phyloP scores from a whole-genome alignment of 2,329 filamentous ascomycete species.

The Emericellopsis atlantica region DNA sequence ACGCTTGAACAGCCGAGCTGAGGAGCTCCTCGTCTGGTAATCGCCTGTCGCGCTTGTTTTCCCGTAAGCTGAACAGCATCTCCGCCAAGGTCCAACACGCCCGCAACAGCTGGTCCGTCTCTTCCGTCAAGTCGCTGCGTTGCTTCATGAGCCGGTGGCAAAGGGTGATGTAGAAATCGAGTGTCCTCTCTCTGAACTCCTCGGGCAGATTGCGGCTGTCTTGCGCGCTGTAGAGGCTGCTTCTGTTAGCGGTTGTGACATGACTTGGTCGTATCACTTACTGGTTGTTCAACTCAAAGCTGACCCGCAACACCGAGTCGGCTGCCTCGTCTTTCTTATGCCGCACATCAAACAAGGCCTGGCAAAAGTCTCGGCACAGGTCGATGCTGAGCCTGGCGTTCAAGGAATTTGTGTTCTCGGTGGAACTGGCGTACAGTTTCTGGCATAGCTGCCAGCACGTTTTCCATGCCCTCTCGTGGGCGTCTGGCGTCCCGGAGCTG shows the following conservation, averaged over 20 bases:
- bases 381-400: slow-evolving; percentile 68
- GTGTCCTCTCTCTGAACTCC: slow-evolving; percentile 73
- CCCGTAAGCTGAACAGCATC: slow-evolving; percentile 83
- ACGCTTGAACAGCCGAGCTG: slow-evolving; percentile 79
- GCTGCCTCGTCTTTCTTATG: slow-evolving; percentile 64
- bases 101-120: slow-evolving; percentile 72
- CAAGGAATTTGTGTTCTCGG: slow-evolving; percentile 53
- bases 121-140: slow-evolving; percentile 61
- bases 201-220: slow-evolving; percentile 68
- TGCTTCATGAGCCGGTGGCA: slow-evolving; percentile 97
- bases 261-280: slow-evolving; percentile 18
- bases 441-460: slow-evolving; percentile 91
- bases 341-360: slow-evolving; percentile 78
- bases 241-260: slow-evolving; percentile 11
- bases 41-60: slow-evolving; percentile 64
- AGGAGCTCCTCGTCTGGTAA: slow-evolving; percentile 71
- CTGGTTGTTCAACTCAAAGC: slow-evolving; percentile 93
- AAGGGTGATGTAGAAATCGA: slow-evolving; percentile 89
- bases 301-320: slow-evolving; percentile 82
- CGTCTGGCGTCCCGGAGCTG: slow-evolving; percentile 59
- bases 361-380: slow-evolving; percentile 83
- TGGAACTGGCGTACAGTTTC: slow-evolving; percentile 69
- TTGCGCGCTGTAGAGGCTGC: slow-evolving; percentile 75
- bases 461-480: slow-evolving; percentile 83
- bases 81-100: slow-evolving; percentile 87